A percentile compares a stretch with the other conserved stretches of the same genome.
Conservation (phyloP, 1,139 yeast genomes). For the Suhomyces anneliseae region DNA sequence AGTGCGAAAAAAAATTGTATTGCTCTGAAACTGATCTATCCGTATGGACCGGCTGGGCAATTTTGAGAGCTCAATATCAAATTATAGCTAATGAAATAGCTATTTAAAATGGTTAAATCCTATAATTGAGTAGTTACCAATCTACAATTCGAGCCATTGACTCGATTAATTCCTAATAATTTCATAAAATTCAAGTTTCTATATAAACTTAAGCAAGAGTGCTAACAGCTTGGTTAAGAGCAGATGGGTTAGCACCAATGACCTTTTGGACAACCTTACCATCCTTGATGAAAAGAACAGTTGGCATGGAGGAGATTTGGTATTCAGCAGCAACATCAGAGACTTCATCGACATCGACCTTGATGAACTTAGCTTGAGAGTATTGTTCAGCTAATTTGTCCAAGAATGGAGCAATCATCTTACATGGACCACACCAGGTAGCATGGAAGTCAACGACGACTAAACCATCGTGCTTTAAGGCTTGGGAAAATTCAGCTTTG, state of each 20-base stretch:
- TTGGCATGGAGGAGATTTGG: slow-evolving; percentile 87
- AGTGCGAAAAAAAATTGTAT: no score
- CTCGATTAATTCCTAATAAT: neutral
- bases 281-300: slow-evolving; percentile 72
- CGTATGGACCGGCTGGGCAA: no score
- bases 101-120: no score
- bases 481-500: slow-evolving; percentile 61
- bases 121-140: no score
- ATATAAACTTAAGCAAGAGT: slow-evolving; percentile 42
- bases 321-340: slow-evolving; percentile 72
- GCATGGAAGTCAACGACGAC: slow-evolving; percentile 87
- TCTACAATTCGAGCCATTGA: no score
- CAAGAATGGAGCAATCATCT: slow-evolving; percentile 76
- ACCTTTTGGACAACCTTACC: slow-evolving; percentile 73
- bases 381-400: slow-evolving; percentile 56
- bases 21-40: no score
- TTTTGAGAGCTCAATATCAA: no score
- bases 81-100: no score
- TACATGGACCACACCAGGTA: slow-evolving; percentile 94
- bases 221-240: slow-evolving; percentile 69
- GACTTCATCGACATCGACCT: slow-evolving; percentile 82
- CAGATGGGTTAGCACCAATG: slow-evolving; percentile 86
- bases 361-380: slow-evolving; percentile 65
- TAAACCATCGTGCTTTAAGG: slow-evolving; percentile 54
- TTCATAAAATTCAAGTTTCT: neutral